Evolutionary conservation across 371 early-diverging fungal genomes (phyloP).

Genomic region (Chytridium lagenaria): DNA sequence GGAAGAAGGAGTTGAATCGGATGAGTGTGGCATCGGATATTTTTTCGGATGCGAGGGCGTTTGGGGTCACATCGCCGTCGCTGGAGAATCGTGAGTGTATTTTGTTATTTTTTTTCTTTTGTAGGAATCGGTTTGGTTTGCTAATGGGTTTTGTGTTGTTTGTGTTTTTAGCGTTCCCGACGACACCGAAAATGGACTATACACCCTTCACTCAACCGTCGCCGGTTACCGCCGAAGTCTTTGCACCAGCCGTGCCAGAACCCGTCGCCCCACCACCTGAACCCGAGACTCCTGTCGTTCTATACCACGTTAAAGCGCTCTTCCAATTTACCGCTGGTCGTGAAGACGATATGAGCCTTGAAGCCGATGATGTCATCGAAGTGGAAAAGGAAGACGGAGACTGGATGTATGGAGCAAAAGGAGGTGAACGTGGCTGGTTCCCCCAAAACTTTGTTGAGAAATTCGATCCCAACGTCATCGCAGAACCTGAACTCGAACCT

Average conservation of each 20-base stretch:
- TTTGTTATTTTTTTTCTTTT: too few species aligned
- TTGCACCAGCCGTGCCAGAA: background rate
- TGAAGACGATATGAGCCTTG: constrained; percentile 45
- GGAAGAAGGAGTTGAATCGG: constrained; percentile 2
- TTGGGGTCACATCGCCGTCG: background rate
- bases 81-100: background rate
- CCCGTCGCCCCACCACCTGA: background rate
- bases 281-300: constrained; percentile 18
- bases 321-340: constrained; percentile 45
- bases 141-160: background rate
- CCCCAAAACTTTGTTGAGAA: constrained; percentile 48
- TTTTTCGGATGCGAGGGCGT: constrained; percentile 3
- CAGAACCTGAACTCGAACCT: too few species aligned
- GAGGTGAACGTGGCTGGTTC: constrained; percentile 47
- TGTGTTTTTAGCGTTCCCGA: constrained; percentile 9
- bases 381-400: constrained; percentile 52
- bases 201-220: too few species aligned
- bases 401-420: constrained; percentile 48
- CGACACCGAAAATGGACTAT: too few species aligned
- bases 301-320: constrained; percentile 39
- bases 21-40: constrained; percentile 6
- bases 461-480: constrained; percentile 13
- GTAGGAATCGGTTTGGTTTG: too few species aligned
- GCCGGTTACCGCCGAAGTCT: background rate
- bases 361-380: constrained; percentile 40